Evolutionary conservation across 805 yeast species (phyloP).

Genomic region (Blastobotrys mokoenaii): DNA sequence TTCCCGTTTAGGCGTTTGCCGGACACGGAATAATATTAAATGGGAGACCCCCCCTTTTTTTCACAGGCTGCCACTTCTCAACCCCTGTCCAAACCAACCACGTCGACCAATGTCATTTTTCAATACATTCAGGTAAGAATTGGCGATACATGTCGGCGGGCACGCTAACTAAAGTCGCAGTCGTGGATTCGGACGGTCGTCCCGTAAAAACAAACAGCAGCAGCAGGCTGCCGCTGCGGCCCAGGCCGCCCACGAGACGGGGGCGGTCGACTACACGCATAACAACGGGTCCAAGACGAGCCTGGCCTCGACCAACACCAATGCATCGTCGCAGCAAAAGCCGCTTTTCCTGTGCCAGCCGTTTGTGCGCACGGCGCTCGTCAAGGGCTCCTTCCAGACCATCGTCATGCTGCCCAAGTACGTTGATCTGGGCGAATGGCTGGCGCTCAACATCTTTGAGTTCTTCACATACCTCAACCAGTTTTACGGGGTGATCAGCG

Average conservation of each 20-base stretch:
- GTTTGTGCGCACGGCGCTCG: constrained; percentile 86
- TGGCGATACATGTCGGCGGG: neutral
- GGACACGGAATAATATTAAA: no score
- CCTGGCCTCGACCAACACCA: constrained; percentile 15
- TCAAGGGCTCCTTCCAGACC: constrained; percentile 92
- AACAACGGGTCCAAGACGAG: constrained; percentile 9
- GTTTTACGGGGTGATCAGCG: constrained; percentile 84
- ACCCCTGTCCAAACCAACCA: constrained; percentile 1
- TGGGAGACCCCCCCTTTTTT: neutral
- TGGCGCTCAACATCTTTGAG: constrained; percentile 87
- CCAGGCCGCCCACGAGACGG: neutral
- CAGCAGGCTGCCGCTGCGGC: constrained; percentile 2
- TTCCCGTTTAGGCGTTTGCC: no score
- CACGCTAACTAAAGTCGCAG: no score
- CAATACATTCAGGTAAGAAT: constrained; percentile 25
- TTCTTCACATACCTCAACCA: constrained; percentile 77
- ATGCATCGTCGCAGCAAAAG: constrained; percentile 17
- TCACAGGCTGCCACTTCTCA: neutral
- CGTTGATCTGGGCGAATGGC: constrained; percentile 93
- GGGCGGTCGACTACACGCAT: constrained; percentile 2
- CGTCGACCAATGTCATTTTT: constrained; percentile 23
- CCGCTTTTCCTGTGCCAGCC: constrained; percentile 87
- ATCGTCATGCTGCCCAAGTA: constrained; percentile 92
- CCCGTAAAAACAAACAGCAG: constrained; percentile 36
- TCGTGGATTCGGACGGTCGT: constrained; percentile 54